Percentiles rank a stretch among this genome's conserved stretches.
phyloP scores from a whole-genome alignment of 805 yeast genomes.

The Lipomyces yamanashiensis region DNA sequence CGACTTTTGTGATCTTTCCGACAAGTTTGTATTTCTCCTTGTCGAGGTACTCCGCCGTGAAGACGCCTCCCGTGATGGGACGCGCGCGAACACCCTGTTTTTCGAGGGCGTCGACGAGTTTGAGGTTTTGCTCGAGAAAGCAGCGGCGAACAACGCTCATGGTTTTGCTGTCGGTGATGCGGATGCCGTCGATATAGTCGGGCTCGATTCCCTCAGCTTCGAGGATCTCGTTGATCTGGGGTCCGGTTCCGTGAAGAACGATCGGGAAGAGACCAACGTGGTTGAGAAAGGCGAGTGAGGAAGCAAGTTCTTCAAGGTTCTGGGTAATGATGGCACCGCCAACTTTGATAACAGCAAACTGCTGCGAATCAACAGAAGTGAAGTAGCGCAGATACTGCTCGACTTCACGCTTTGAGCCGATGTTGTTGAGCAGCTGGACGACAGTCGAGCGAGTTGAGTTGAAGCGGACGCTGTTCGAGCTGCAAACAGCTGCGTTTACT shows the following conservation, averaged over 20 bases:
- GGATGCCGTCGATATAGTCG: conserved; percentile 91
- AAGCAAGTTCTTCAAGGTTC: conserved; percentile 88
- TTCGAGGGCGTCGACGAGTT: conserved; percentile 93
- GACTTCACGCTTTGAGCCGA: conserved; percentile 96
- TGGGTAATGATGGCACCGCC: conserved; percentile 99
- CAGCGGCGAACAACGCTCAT: conserved; percentile 96
- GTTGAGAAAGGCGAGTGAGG: conserved; percentile 92
- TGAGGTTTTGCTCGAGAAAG: conserved; percentile 92
- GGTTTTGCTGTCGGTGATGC: conserved; percentile 92
- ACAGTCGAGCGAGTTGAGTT: conserved; percentile 85
- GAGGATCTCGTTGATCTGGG: conserved; percentile 92
- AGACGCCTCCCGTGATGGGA: conserved; percentile 98
- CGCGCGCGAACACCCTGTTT: conserved; percentile 97
- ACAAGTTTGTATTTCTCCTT: conserved; percentile 89
- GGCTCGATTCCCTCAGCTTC: conserved; percentile 97
- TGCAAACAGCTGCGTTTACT: neutral
- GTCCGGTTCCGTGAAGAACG: conserved; percentile 98
- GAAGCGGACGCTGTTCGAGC: conserved; percentile 3
- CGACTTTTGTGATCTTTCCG: conserved; percentile 84
- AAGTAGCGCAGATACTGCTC: conserved; percentile 96
- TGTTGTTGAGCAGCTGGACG: conserved; percentile 89
- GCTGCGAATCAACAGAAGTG: conserved; percentile 94
- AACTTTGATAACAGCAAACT: conserved; percentile 96
- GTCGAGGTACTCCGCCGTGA: conserved; percentile 89
- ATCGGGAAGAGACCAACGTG: conserved; percentile 98